Evolutionary conservation across 768 basidiomycete species (phyloP).

Genomic region (Suillus alpinus): DNA sequence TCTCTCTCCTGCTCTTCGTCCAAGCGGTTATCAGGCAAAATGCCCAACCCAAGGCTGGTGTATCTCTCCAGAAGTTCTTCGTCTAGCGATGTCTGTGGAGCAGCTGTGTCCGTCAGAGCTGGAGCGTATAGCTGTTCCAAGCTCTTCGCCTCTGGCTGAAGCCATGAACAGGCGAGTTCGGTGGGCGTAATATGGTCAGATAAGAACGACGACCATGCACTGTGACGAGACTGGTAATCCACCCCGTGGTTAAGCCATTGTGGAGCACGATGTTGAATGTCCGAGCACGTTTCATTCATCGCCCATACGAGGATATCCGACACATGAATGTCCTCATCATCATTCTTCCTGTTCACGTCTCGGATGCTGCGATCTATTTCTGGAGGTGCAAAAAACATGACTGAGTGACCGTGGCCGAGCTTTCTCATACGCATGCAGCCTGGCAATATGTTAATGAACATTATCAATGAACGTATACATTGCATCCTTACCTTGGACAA

Average conservation of each 20-base stretch:
- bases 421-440: slow-evolving; percentile 56
- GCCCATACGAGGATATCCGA: slow-evolving; percentile 45
- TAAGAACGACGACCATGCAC: slow-evolving; percentile 17
- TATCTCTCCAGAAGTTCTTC: slow-evolving; percentile 26
- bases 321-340: slow-evolving; percentile 10
- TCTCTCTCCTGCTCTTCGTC: slow-evolving; percentile 52
- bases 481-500: slow-evolving; percentile 43
- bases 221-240: slow-evolving; percentile 28
- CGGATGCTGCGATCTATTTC: slow-evolving; percentile 42
- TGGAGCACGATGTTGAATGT: slow-evolving; percentile 36
- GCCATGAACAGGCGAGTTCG: slow-evolving; percentile 28
- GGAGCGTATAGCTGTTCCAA: slow-evolving; percentile 35
- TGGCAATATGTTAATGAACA: slow-evolving; percentile 17
- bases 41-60: slow-evolving; percentile 24
- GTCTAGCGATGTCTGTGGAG: neutral
- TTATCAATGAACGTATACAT: neutral
- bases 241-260: slow-evolving; percentile 44
- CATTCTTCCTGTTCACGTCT: slow-evolving; percentile 12
- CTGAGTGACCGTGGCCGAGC: slow-evolving; percentile 45
- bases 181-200: neutral
- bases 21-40: slow-evolving; percentile 20
- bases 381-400: slow-evolving; percentile 47
- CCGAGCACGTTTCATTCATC: slow-evolving; percentile 40
- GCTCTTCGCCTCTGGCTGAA: slow-evolving; percentile 36
- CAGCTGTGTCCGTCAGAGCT: slow-evolving; percentile 6